Conservation (phyloP, 139 green algal species). For the Volvox africanus region DNA sequence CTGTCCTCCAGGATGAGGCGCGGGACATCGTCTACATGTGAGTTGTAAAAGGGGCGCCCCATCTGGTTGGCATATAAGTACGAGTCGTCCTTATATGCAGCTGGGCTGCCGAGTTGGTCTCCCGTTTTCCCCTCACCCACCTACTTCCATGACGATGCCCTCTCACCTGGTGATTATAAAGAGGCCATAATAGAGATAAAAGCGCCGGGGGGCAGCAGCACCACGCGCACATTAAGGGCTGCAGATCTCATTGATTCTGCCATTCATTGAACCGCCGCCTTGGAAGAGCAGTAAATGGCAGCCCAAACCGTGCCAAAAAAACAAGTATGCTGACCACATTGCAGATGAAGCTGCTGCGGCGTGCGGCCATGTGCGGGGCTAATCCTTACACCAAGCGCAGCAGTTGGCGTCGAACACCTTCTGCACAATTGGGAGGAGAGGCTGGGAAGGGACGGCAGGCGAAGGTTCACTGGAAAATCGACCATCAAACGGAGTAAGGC, state of each 20-base stretch:
- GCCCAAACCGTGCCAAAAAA: conserved; percentile 38
- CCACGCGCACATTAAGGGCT: conserved; percentile 56
- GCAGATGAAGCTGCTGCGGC: conserved; percentile 46
- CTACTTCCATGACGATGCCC: too few species aligned
- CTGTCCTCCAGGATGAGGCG: background rate
- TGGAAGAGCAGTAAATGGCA: conserved; percentile 55
- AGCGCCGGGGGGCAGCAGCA: conserved; percentile 56
- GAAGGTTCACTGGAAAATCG: background rate
- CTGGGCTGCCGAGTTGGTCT: background rate
- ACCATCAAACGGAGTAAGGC: too few species aligned
- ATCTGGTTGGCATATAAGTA: too few species aligned
- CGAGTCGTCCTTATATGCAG: background rate
- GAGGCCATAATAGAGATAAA: conserved; percentile 50
- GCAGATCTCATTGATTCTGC: conserved; percentile 58
- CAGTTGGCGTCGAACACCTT: conserved; percentile 51
- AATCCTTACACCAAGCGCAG: conserved; percentile 45
- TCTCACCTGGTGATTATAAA: too few species aligned
- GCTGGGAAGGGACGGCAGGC: background rate
- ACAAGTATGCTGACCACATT: conserved; percentile 58
- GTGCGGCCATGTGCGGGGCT: conserved; percentile 53
- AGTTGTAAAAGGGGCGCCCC: background rate
- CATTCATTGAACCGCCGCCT: conserved; percentile 61
- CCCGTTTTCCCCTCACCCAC: too few species aligned
- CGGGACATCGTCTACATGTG: too few species aligned
- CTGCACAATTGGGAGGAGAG: too few species aligned